These are phyloP conservation scores for Peronosclerospora sorghi DNA, from an alignment of 352 stramenopile species.

Conservation along the genomic window DNA sequence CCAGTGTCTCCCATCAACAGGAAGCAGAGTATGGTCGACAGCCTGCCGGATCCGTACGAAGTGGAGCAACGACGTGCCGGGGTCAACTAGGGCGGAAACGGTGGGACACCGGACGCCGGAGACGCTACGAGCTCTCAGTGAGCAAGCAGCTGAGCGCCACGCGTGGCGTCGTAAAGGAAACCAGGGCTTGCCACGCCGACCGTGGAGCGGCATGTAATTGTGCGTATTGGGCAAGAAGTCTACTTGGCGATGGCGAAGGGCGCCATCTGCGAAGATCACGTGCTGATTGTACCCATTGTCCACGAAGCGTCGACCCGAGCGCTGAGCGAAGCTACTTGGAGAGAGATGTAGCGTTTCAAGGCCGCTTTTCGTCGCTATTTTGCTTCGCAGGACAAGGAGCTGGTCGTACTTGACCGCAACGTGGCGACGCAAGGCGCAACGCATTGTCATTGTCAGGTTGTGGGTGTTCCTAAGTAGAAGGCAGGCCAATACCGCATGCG, in stretches of 20 bases:
- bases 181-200: slow-evolving; percentile 69
- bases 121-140: no score
- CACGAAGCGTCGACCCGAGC: slow-evolving; percentile 51
- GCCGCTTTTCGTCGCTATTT: slow-evolving; percentile 46
- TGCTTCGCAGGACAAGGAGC: no score
- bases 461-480: slow-evolving; percentile 42
- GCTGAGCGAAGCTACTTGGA: slow-evolving; percentile 25
- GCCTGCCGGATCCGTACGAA: no score
- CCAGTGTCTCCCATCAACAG: no score
- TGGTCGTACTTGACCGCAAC: no score
- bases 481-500: slow-evolving; percentile 57
- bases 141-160: no score
- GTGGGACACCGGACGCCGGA: no score
- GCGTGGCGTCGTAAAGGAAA: no score
- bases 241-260: slow-evolving; percentile 78
- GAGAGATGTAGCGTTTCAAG: slow-evolving; percentile 68
- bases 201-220: slow-evolving; percentile 70
- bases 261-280: slow-evolving; percentile 61
- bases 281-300: slow-evolving; percentile 73
- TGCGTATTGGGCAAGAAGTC: slow-evolving; percentile 66
- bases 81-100: no score
- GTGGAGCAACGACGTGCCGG: no score
- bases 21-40: no score
- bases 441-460: slow-evolving; percentile 65
- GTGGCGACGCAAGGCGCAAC: no score